A percentile compares a stretch with the other conserved stretches of the same genome.
These are phyloP conservation scores for Fusarium camptoceras DNA, from an alignment of 2,329 filamentous ascomycete genomes.

Conservation along the genomic window DNA sequence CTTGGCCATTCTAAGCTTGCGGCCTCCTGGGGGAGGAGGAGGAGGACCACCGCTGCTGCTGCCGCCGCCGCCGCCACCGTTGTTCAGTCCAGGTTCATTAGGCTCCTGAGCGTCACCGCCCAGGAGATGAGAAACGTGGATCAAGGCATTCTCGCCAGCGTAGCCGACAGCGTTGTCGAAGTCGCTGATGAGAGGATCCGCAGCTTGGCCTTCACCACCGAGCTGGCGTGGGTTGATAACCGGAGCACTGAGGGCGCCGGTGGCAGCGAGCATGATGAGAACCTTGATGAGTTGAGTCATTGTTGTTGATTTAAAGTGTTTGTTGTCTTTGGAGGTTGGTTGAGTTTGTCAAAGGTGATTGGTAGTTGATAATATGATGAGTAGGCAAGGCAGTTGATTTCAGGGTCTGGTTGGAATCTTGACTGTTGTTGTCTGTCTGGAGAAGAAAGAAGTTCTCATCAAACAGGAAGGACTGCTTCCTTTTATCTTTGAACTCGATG, in stretches of 20 bases:
- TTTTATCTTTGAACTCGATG: neutral
- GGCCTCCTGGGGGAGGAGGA: neutral
- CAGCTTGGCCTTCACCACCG: neutral
- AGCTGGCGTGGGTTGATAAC: neutral
- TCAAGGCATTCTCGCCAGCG: neutral
- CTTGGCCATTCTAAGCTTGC: neutral
- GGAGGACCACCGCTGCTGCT: neutral
- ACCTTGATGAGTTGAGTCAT: conserved; percentile 7
- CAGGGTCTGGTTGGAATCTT: neutral
- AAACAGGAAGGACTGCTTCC: fast-evolving
- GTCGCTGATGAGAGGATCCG: neutral
- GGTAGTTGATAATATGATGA: neutral
- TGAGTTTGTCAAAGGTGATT: neutral
- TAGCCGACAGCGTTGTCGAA: neutral
- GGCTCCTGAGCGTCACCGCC: neutral
- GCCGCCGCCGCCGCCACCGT: neutral
- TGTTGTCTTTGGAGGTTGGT: neutral
- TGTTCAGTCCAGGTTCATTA: neutral
- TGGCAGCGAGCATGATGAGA: neutral
- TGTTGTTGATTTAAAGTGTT: neutral
- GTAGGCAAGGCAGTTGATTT: neutral
- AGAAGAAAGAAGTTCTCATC: fast-evolving
- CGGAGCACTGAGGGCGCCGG: neutral
- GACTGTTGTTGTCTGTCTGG: neutral
- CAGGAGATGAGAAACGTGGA: neutral